A percentile compares a stretch with the other conserved stretches of the same genome.
Conservation (phyloP, 1,284 basidiomycete species). For the Cutaneotrichosporon cutaneum region DNA sequence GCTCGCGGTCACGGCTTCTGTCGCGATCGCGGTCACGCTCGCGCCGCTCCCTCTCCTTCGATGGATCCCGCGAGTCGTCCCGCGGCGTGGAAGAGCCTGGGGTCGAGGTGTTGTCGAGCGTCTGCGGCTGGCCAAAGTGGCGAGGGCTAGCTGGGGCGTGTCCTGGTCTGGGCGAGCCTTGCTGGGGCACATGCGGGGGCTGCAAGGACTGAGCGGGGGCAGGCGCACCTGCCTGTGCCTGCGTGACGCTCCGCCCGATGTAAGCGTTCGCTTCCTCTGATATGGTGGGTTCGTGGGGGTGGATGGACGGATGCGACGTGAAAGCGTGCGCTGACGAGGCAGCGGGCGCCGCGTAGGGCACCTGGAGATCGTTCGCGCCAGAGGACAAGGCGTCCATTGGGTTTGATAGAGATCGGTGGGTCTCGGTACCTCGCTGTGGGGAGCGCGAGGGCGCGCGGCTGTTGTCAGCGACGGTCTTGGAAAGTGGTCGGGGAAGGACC, state of each 20-base stretch:
- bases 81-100: neutral
- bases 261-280: slow-evolving; percentile 35
- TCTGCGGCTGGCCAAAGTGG: slow-evolving; percentile 12
- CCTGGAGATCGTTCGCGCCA: slow-evolving; percentile 5
- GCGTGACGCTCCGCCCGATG: slow-evolving; percentile 19
- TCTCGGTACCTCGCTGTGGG: slow-evolving; percentile 7
- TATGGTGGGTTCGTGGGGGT: slow-evolving; percentile 43
- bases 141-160: slow-evolving; percentile 7
- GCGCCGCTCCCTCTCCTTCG: slow-evolving; percentile 1
- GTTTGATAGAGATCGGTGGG: slow-evolving; percentile 27
- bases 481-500: too few relatives aligned
- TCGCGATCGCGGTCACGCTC: slow-evolving; percentile 6
- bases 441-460: slow-evolving; percentile 4
- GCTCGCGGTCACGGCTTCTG: slow-evolving; percentile 6
- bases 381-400: slow-evolving; percentile 13
- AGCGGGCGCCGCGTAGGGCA: slow-evolving; percentile 14
- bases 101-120: neutral
- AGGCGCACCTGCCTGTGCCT: slow-evolving; percentile 3
- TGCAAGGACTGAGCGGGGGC: slow-evolving; percentile 6
- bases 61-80: neutral
- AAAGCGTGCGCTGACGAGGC: slow-evolving; percentile 23
- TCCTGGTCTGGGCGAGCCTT: slow-evolving; percentile 5
- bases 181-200: slow-evolving; percentile 8
- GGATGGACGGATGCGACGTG: slow-evolving; percentile 24
- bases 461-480: too few relatives aligned